Evolutionary conservation across 257 asterid species (phyloP), one percentile per base, ranked within the genome.

Genomic region (Primulina eburnea): DNA sequence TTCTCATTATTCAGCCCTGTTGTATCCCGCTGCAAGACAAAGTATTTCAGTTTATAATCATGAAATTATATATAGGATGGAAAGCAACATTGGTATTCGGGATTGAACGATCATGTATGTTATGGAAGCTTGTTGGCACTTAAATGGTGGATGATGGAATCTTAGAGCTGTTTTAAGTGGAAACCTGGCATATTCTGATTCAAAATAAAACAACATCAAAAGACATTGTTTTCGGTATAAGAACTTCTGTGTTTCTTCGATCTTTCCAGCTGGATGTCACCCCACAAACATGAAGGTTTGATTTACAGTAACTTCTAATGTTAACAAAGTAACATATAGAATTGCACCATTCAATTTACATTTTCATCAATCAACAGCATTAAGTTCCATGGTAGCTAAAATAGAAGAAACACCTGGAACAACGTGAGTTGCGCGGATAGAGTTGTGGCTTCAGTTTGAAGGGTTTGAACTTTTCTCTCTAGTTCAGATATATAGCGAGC

Each of bases 401-500:
- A 7, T 9, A 50, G 16, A 71, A 63, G 29, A 63, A 10, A 35
- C 69, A 90, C 97, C 95, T 91, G 97, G 79, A 82, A 89, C 64
- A 91, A 66, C 37, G 91, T 85, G 18, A 91, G 77, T 64, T 89
- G 96, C 18, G 97, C 96, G 62, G 97, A 89, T 55, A 90, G 96
- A 64, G 95, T 89, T 53, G 97, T 90, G 47, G 96, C 91, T 77
- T 90, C 97, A 35, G 96, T 89, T 77, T 90, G 97, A 47, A 90
- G 97, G 77, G 90, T 90, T 81, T 92, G 97, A 77, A 92, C 98
- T 86, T 92, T 92, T 72, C 98, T 87, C 83, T 92, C 98, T 40
- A 91, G 91, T 72, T 89, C 97, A 65, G 95, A 85, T 10, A 91
- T 87, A 68, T 91, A 91, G 9, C 91, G 87, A 2, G 96, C 84